Evolutionary conservation across 2,329 filamentous ascomycete species (phyloP), one percentile per base, ranked within the genome.

Genomic region (Talaromyces rugulosus): DNA sequence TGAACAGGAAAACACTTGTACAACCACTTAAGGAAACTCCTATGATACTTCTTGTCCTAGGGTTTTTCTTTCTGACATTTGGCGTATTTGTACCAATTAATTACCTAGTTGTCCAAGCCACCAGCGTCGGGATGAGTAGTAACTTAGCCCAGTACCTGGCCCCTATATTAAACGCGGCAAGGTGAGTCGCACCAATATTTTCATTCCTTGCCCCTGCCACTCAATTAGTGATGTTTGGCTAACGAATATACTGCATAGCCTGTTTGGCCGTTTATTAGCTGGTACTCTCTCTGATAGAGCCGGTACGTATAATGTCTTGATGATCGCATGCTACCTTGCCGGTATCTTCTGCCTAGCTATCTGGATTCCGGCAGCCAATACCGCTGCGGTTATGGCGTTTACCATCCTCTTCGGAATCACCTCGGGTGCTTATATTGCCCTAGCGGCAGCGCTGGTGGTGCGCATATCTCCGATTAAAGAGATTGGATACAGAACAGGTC

Each of bases 71-170:
- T 86, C 70, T 82, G 86, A 66, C 62, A 54, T 64, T 64, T 64
- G 63, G 83, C 75, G 86, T 89, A 65, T 84, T 89, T 71, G 68
- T 85, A 14, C 83, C 84, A 2, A 81, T 82, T 66, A 81, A 78
- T 64, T 86, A 79, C 62, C 70, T 83, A 58, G 75, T 80, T 51
- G 66, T 80, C 1, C 69, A 82, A 63, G 83, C 81, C 0, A 68
- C 77, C 53, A 64, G 69, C 2, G 74, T 79, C 58, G 83, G 83
- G 47, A 84, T 86, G 77, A 77, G 76, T 0, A 50, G 64, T 0
- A 67, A 72, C 16, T 73, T 87, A 1, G 78, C 82, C 2, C 72
- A 75, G 14, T 86, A 86, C 66, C 73, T 87, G 5, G 70, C 86
- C 23, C 71, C 83, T 0, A 81, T 87, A 34, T 71, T 86, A 16